Evolutionary conservation across 768 basidiomycete genomes (phyloP).

Genomic region (Suillus occidentalis): DNA sequence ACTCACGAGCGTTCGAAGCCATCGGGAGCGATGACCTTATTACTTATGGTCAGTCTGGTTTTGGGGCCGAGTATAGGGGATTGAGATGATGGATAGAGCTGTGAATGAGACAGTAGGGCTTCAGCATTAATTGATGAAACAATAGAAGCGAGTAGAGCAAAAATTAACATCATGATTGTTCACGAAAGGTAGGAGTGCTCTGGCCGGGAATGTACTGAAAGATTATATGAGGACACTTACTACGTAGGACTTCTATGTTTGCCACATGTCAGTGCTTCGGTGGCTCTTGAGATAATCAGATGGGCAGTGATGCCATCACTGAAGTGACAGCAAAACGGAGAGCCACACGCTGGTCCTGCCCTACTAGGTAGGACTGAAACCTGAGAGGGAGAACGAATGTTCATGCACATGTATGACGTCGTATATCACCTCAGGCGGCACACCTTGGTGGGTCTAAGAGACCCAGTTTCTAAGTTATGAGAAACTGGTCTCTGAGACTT

Average conservation of each 20-base stretch:
- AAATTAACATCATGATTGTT: slow-evolving; percentile 15
- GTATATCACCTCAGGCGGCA: no score
- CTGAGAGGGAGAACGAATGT: no score
- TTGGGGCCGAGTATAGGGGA: slow-evolving; percentile 18
- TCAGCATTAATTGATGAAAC: slow-evolving; percentile 16
- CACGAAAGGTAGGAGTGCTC: not conserved
- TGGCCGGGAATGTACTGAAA: not conserved
- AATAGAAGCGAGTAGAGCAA: slow-evolving; percentile 9
- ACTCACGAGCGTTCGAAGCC: slow-evolving; percentile 44
- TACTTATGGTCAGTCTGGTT: slow-evolving; percentile 36
- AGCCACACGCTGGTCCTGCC: not conserved
- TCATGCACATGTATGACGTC: no score
- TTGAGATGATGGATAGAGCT: slow-evolving; percentile 6
- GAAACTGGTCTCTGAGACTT: no score
- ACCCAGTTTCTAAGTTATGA: no score
- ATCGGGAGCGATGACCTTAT: slow-evolving; percentile 45
- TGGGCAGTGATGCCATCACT: not conserved
- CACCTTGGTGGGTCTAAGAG: no score
- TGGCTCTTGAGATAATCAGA: not conserved
- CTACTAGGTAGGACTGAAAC: not conserved
- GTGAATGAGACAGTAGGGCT: slow-evolving; percentile 18
- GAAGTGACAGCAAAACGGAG: not conserved
- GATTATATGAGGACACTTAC: not conserved
- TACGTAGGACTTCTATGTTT: not conserved
- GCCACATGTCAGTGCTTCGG: not conserved